Evolutionary conservation across 228 moss, liverwort and hornwort genomes (phyloP), one percentile per base, ranked within the genome.

Genomic region (Sphagnum fallax): DNA sequence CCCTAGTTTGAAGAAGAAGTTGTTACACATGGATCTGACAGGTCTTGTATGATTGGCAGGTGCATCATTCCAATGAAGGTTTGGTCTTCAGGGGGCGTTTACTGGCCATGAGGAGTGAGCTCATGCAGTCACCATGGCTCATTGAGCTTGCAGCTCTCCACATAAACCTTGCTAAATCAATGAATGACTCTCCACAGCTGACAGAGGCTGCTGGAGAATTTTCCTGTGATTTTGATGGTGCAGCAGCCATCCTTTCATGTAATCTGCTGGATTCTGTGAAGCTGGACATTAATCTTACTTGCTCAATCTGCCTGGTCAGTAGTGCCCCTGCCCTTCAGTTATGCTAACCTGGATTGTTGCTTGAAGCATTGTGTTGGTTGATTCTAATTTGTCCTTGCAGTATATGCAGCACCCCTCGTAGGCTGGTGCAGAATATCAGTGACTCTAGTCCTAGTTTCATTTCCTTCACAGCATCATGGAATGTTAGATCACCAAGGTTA

Each of bases 71-170:
- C 47, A 79, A 61, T 10, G 81, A 78, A 73, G 98, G 89, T 60
- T 87, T 80, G 16, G 73, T 82, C 10, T 90, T 90, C 61, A 87
- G 90, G 64, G 77, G 87, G 61, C 90, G 85, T 51, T 72, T 98
- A 52, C 79, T 88, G 75, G 84, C 79, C 51, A 85, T 86, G 89
- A 85, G 92, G 14, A 80, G 87, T 51, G 98, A 93, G 82, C 90
- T 98, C 12, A 67, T 98, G 78, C 94, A 93, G 77, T 98, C 98
- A 55, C 98, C 98, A 4, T 90, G 90, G 75, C 82, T 98, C 59
- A 79, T 98, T 63, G 98, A 98, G 67, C 77, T 98, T 66, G 87
- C 88, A 70, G 93, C 98, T 72, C 81, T 98, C 48, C 90, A 90
- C 10, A 61, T 93, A 47, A 98, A 98, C 80, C 84, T 98, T 60